Percentiles rank a stretch among this genome's conserved stretches.
These are phyloP conservation scores for Zygnema cylindricum DNA, from an alignment of 139 green algal species.

Conservation along the genomic window DNA sequence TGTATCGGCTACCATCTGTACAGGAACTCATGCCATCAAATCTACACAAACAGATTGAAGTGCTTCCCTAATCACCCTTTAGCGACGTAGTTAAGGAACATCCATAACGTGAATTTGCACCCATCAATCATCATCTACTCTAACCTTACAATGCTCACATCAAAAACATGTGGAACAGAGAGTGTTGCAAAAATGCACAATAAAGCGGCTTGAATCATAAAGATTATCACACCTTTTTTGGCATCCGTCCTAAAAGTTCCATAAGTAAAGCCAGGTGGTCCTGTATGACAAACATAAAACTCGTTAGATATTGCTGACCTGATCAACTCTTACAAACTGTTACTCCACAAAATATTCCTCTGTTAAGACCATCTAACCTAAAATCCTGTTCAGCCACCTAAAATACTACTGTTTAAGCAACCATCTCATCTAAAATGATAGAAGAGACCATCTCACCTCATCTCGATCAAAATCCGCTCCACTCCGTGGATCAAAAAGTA, in stretches of 20 bases:
- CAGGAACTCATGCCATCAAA: no score
- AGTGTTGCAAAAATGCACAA: no score
- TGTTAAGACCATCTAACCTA: background rate
- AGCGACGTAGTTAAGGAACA: no score
- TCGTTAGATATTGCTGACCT: background rate
- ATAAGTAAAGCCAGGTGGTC: constrained; percentile 98
- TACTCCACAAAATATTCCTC: background rate
- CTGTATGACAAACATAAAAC: constrained; percentile 21
- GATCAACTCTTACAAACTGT: background rate
- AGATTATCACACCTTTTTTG: constrained; percentile 64
- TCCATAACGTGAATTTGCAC: no score
- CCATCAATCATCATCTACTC: no score
- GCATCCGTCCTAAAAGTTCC: constrained; percentile 89
- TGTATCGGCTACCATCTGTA: no score
- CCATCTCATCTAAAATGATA: background rate
- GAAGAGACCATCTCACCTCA: constrained; percentile 68
- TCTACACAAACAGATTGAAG: no score
- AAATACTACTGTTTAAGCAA: background rate
- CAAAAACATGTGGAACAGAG: no score
- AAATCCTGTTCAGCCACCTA: background rate
- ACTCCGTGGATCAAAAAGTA: constrained; percentile 91
- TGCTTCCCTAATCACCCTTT: no score
- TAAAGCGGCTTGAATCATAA: no score
- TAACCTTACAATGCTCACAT: no score
- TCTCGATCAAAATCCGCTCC: constrained; percentile 82